A percentile compares a stretch with the other conserved stretches of the same genome.
These are phyloP conservation scores for Beverwykella pulmonaria DNA, from an alignment of 495 filamentous ascomycete species.

Conservation along the genomic window DNA sequence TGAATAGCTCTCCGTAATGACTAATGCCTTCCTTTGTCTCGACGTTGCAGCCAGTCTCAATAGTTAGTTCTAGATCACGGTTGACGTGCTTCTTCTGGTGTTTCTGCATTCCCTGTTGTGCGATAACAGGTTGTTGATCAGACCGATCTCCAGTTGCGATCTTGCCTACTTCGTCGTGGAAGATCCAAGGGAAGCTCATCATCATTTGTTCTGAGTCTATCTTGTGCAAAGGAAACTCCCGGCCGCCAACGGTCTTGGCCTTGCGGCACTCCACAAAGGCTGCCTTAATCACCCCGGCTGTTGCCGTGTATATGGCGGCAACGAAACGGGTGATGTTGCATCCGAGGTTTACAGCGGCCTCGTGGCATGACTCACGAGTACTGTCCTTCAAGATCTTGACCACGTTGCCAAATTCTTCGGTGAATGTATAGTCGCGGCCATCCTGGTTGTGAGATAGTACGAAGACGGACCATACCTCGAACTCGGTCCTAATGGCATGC, in stretches of 20 bases:
- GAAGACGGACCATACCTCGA: slow-evolving; percentile 87
- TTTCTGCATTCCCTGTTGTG: slow-evolving; percentile 2
- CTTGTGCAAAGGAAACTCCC: slow-evolving; percentile 42
- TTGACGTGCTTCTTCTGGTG: slow-evolving; percentile 7
- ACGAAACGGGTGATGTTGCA: slow-evolving; percentile 60
- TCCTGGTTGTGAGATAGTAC: slow-evolving; percentile 69
- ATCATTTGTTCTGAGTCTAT: slow-evolving; percentile 61
- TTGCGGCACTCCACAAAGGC: slow-evolving; percentile 53
- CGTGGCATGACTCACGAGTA: slow-evolving; percentile 65
- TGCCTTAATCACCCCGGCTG: slow-evolving; percentile 65
- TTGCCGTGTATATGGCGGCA: slow-evolving; percentile 85
- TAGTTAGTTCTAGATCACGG: neutral
- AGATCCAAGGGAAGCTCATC: slow-evolving; percentile 94
- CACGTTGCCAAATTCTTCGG: slow-evolving; percentile 76
- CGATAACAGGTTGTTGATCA: neutral
- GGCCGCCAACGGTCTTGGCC: slow-evolving; percentile 44
- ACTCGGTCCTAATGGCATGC: slow-evolving; percentile 83
- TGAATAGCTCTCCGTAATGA: slow-evolving; percentile 48
- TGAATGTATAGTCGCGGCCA: slow-evolving; percentile 77
- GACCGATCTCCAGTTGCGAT: slow-evolving; percentile 55
- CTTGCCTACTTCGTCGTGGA: slow-evolving; percentile 69
- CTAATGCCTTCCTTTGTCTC: slow-evolving; percentile 37
- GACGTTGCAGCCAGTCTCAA: slow-evolving; percentile 9
- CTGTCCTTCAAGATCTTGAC: slow-evolving; percentile 63
- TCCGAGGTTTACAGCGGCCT: slow-evolving; percentile 60